Evolutionary conservation across 805 yeast species (phyloP).

Genomic region (Ogataea haglerorum): DNA sequence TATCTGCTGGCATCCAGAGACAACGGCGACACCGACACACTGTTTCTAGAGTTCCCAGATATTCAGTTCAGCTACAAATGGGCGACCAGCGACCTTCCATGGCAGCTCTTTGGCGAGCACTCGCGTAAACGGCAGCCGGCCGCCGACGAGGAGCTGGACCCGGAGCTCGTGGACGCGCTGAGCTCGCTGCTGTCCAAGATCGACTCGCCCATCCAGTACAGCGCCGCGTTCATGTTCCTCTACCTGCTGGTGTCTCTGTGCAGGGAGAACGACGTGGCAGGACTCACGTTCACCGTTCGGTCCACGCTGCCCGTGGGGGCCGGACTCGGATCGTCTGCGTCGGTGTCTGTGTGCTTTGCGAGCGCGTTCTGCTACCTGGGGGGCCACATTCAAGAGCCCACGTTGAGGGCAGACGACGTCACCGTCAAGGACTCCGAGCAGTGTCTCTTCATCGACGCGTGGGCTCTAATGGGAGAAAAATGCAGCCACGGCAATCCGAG

Average conservation of each 20-base stretch:
- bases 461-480: constrained; percentile 93
- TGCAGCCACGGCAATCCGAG: constrained; percentile 96
- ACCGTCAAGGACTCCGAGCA: constrained; percentile 37
- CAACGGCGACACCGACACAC: constrained; percentile 35
- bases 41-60: constrained; percentile 80
- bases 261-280: constrained; percentile 42
- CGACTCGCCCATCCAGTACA: constrained; percentile 57
- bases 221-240: constrained; percentile 79
- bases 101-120: constrained; percentile 37
- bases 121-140: constrained; percentile 25
- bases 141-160: constrained; percentile 54
- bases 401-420: constrained; percentile 33
- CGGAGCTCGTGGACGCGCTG: constrained; percentile 52
- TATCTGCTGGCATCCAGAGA: constrained; percentile 63
- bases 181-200: constrained; percentile 43
- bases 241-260: constrained; percentile 69
- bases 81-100: constrained; percentile 60
- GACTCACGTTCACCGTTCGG: constrained; percentile 57
- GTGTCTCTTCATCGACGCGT: constrained; percentile 64
- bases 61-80: constrained; percentile 64
- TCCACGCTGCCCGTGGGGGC: constrained; percentile 95
- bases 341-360: constrained; percentile 79
- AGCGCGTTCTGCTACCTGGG: constrained; percentile 67
- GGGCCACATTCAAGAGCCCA: constrained; percentile 45
- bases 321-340: constrained; percentile 93